A percentile compares a stretch with the other conserved stretches of the same genome.
phyloP scores from a whole-genome alignment of 257 asterid species.

The Nemophila menziesii region DNA sequence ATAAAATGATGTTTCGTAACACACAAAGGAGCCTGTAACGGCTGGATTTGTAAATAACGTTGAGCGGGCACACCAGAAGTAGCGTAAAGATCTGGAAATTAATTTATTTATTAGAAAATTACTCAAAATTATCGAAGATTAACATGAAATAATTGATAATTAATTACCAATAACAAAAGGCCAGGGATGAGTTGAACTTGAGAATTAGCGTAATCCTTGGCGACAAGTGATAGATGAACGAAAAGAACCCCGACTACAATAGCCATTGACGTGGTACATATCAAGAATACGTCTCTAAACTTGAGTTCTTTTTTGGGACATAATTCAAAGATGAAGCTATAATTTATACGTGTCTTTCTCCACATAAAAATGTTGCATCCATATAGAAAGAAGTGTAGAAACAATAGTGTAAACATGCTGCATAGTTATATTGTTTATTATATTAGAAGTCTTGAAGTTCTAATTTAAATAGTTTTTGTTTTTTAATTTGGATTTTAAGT shows the following conservation, averaged over 20 bases:
- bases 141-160: neutral
- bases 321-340: conserved; percentile 74
- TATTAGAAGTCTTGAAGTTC: neutral
- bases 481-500: neutral
- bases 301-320: conserved; percentile 57
- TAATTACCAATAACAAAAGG: conserved; percentile 58
- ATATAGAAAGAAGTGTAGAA: conserved; percentile 67
- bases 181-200: conserved; percentile 70
- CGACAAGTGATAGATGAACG: conserved; percentile 56
- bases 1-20: conserved; percentile 51
- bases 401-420: conserved; percentile 84
- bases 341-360: conserved; percentile 76
- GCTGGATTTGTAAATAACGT: conserved; percentile 68
- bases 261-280: conserved; percentile 63
- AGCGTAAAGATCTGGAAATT: conserved; percentile 29
- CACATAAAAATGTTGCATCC: conserved; percentile 95
- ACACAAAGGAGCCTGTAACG: conserved; percentile 61
- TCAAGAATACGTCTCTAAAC: conserved; percentile 64
- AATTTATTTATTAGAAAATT: neutral
- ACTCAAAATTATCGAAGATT: too few species aligned
- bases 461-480: neutral
- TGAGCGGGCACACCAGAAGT: conserved; percentile 61
- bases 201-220: conserved; percentile 52
- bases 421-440: conserved; percentile 8
- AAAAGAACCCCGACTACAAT: conserved; percentile 57